Evolutionary conservation across 1,284 basidiomycete species (phyloP), one percentile per base, ranked within the genome.

Genomic region (Marasmius oreades): DNA sequence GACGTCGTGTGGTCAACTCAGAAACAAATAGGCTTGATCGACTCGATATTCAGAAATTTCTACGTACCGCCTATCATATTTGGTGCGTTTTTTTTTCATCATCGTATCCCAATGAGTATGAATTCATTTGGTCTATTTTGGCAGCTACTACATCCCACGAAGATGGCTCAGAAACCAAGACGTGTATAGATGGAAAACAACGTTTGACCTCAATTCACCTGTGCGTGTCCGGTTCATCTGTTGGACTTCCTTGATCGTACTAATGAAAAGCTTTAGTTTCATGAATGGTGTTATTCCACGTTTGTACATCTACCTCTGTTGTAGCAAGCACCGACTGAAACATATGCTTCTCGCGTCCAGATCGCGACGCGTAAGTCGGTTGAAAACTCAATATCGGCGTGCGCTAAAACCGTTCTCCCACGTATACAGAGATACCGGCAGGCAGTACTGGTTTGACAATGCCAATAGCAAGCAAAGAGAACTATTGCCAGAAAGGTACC

Each of bases 131-230:
- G n/a, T 8, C n/a, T 7, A 16, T 31, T n/a, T 18, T 3, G n/a
- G 28, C 20, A 50, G 47, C 47, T 26, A 26, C 28, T 1, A 33
- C 28, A 3, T 18, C 18, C 18, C 24, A 50, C 16, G 28, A 33
- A 3, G 47, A 50, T 50, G 47, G 47, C 31, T 50, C 47, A 1
- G 47, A 50, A 33, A n/a, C 47, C 5, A 26, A 31, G n/a, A 50
- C 28, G 5, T 50, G 47, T 50, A 50, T 50, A 24, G 47, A 50
- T 33, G 47, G 47, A 28, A 50, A 50, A 26, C 47, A 50, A 14
- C 24, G 47, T 1, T 50, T 50, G 47, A 50, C 47, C 28, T 50
- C 47, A 11, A 28, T 50, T 33, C 23, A 31, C 14, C 28, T 50
- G 47, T 50, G 16, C 18, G 47, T 50, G 20, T 31, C 5, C 22